Conservation (phyloP, 2,329 filamentous ascomycete species). For the Cercospora janseana region DNA sequence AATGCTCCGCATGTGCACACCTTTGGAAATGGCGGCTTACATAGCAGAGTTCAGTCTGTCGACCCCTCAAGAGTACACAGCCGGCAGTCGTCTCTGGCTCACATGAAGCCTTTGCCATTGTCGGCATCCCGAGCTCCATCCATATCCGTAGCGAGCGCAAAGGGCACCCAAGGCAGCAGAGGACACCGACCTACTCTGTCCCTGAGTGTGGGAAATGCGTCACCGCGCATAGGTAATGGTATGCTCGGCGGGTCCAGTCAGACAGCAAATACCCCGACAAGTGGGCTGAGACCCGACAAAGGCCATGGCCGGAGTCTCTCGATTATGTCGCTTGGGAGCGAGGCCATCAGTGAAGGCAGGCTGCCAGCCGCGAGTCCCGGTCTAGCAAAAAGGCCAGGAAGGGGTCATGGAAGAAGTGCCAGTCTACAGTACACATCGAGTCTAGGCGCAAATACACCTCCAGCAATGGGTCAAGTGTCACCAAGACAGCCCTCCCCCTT, state of each 20-base stretch:
- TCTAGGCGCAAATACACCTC: conserved; percentile 19
- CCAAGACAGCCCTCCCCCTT: conserved; percentile 44
- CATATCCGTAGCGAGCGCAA: conserved; percentile 20
- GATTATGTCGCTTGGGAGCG: conserved; percentile 51
- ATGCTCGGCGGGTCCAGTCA: conserved; percentile 27
- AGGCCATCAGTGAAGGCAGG: conserved; percentile 35
- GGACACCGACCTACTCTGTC: conserved; percentile 69
- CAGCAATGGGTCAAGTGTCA: conserved; percentile 17
- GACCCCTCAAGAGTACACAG: conserved; percentile 23
- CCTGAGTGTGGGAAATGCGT: conserved; percentile 47
- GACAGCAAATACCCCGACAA: conserved; percentile 31
- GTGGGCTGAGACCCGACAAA: conserved; percentile 51
- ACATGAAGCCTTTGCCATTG: conserved; percentile 17
- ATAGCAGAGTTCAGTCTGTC: conserved; percentile 23
- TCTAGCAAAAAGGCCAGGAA: conserved; percentile 48
- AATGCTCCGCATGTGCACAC: conserved; percentile 33
- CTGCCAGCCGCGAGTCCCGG: conserved; percentile 16
- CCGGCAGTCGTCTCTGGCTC: conserved; percentile 28
- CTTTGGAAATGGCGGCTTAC: conserved; percentile 17
- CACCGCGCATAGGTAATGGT: conserved; percentile 24
- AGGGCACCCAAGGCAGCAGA: conserved; percentile 19
- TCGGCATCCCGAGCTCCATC: conserved; percentile 25
- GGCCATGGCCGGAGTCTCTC: conserved; percentile 49
- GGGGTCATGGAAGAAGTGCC: conserved; percentile 72
- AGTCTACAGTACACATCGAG: conserved; percentile 72